Evolutionary conservation across 2,329 filamentous ascomycete species (phyloP), one percentile per base, ranked within the genome.

Genomic region (Alternaria brassicae): DNA sequence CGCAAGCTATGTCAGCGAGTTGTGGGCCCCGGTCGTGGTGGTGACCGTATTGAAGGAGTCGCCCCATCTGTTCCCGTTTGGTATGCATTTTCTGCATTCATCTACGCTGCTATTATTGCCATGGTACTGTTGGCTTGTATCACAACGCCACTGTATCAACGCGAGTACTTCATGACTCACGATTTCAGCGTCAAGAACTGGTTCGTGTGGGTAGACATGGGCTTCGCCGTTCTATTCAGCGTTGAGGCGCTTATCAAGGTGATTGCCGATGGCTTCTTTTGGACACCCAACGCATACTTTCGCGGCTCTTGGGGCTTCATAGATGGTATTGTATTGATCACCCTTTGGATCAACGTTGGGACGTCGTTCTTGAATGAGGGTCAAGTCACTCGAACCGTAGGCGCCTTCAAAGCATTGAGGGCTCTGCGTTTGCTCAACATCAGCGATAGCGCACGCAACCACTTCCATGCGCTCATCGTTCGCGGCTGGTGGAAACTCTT

Each of bases 101-200:
- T 98, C 55, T 99, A 99, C 76, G 88, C 90, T 23, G 91, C 92
- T 13, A 97, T 99, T 63, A 91, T 98, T 40, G 91, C 92, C 50
- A 99, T 99, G 96, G 95, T 99, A n/a, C 80, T 97, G 42, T 85
- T 99, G 51, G 95, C 95, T 28, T 99, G 94, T 73, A 84, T 98
- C 50, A 97, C 93, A 1, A 99, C 95, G 1, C 95, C 95, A 0
- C 82, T 99, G 15, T 99, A 96, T 74, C 95, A 99, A 75, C 92
- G 91, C 74, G 85, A 93, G 67, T 96, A 97, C 73, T 94, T 93
- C 69, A 77, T 86, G 53, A 81, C 77, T 6, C 84, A 88, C 58
- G 73, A 78, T 1, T 88, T 87, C 72, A 88, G 83, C 58, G 81
- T 86, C 44, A 84, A 83, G 58, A 95, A 94, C 72, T 99, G 96